Evolutionary conservation across 306 rosid species (phyloP).

Genomic region (Sophora flavescens): DNA sequence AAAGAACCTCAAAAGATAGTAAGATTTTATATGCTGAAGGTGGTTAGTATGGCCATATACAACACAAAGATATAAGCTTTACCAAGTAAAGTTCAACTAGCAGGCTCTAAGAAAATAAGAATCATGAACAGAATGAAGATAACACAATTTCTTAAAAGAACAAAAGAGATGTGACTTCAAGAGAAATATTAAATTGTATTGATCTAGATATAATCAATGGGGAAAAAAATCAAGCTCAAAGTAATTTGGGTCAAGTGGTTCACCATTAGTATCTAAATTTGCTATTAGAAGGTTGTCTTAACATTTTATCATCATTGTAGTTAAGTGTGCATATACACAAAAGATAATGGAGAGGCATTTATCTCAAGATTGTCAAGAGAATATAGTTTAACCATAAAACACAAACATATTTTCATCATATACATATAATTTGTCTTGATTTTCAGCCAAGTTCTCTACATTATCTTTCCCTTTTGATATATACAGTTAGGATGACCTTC

Average conservation of each 20-base stretch:
- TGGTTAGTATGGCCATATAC: neutral
- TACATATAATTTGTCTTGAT: neutral
- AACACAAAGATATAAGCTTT: slow-evolving; percentile 25
- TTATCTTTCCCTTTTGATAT: neutral
- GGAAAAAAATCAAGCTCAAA: neutral
- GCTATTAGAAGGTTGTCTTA: slow-evolving; percentile 4
- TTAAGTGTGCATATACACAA: neutral
- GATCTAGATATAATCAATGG: slow-evolving; percentile 9
- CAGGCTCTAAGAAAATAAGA: slow-evolving; percentile 18
- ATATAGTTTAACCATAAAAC: slow-evolving; percentile 14
- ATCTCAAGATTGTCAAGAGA: neutral
- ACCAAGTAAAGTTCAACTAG: slow-evolving; percentile 16
- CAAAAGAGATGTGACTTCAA: neutral
- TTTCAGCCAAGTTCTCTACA: slow-evolving; percentile 23
- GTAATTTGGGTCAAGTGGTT: neutral
- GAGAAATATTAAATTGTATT: slow-evolving; percentile 11
- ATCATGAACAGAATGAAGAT: slow-evolving; percentile 7
- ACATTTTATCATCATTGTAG: slow-evolving; percentile 4
- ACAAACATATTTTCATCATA: slow-evolving; percentile 6
- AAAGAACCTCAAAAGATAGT: neutral
- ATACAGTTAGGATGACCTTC: slow-evolving; percentile 1
- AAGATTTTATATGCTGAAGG: slow-evolving; percentile 28
- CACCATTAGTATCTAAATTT: slow-evolving; percentile 1
- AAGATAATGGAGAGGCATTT: slow-evolving; percentile 15
- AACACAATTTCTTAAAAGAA: neutral